A percentile compares a stretch with the other conserved stretches of the same genome.
These are phyloP conservation scores for Conringia planisiliqua DNA, from an alignment of 345 rosid species.

Conservation along the genomic window DNA sequence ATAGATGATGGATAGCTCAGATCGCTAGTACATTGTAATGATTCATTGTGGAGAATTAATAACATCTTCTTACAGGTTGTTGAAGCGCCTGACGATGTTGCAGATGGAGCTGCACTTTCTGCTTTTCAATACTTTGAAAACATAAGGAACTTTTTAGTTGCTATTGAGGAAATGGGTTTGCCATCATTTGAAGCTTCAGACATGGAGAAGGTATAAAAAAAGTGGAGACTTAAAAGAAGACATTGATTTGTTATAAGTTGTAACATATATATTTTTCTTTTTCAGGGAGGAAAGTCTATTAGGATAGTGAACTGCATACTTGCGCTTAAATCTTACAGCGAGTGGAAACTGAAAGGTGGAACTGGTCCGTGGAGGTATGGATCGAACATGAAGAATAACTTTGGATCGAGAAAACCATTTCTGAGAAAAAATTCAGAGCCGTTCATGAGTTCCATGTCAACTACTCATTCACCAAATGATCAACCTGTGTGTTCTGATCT, in stretches of 20 bases:
- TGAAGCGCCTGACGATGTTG: conserved; percentile 72
- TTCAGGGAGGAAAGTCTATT: conserved; percentile 73
- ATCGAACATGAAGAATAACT: conserved; percentile 42
- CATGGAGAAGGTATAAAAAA: conserved; percentile 60
- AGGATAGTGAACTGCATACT: conserved; percentile 76
- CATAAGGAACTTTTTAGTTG: conserved; percentile 78
- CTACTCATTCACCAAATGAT: conserved; percentile 38
- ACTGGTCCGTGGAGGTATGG: conserved; percentile 65
- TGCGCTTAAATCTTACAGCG: conserved; percentile 74
- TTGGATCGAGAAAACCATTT: conserved; percentile 48
- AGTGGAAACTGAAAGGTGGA: conserved; percentile 79
- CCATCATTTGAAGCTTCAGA: conserved; percentile 93
- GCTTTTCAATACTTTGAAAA: conserved; percentile 90
- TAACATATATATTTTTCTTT: neutral
- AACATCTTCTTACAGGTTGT: conserved; percentile 50
- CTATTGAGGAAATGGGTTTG: conserved; percentile 68
- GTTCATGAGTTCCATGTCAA: conserved; percentile 56
- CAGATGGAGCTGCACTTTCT: conserved; percentile 89
- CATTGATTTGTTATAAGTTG: neutral
- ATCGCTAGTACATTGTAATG: neutral
- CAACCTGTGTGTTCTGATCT: conserved; percentile 31
- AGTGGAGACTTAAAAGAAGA: neutral
- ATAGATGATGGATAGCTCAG: neutral
- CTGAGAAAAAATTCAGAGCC: conserved; percentile 62
- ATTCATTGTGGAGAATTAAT: neutral